These are phyloP conservation scores for Penicillium italicum DNA, from an alignment of 2,329 filamentous ascomycete genomes.

Conservation along the genomic window DNA sequence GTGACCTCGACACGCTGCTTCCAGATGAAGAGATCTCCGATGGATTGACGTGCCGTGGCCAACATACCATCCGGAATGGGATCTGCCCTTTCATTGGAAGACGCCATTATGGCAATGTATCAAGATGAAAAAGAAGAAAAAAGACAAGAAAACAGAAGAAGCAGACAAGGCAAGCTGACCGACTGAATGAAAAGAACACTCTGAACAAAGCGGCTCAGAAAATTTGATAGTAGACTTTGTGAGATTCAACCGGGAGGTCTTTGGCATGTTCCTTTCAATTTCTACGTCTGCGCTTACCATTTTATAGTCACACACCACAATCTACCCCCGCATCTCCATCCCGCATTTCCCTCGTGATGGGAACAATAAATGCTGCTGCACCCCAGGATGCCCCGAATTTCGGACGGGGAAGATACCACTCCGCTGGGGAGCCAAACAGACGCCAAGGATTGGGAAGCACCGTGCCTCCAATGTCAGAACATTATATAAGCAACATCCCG, in stretches of 20 bases:
- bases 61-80: slow-evolving; percentile 63
- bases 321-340: slow-evolving; percentile 10
- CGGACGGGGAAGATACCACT: slow-evolving; percentile 15
- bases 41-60: slow-evolving; percentile 62
- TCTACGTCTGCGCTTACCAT: background rate
- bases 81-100: slow-evolving; percentile 55
- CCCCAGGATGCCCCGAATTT: slow-evolving; percentile 8
- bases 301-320: slow-evolving; percentile 11
- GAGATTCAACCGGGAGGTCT: background rate
- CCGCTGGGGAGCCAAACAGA: slow-evolving; percentile 20
- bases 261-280: background rate
- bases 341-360: slow-evolving; percentile 12
- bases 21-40: slow-evolving; percentile 66
- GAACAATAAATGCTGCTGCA: slow-evolving; percentile 1
- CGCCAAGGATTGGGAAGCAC: slow-evolving; percentile 22
- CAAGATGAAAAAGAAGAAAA: background rate
- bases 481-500: slow-evolving; percentile 10
- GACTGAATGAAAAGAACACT: background rate
- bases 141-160: background rate
- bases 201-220: background rate
- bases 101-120: background rate
- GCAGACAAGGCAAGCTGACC: background rate
- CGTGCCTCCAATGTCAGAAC: slow-evolving; percentile 14
- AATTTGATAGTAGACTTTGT: background rate
- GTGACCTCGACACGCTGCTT: slow-evolving; percentile 63